phyloP scores from a whole-genome alignment of 108 stramenopile species.

The Ochromonas danica region DNA sequence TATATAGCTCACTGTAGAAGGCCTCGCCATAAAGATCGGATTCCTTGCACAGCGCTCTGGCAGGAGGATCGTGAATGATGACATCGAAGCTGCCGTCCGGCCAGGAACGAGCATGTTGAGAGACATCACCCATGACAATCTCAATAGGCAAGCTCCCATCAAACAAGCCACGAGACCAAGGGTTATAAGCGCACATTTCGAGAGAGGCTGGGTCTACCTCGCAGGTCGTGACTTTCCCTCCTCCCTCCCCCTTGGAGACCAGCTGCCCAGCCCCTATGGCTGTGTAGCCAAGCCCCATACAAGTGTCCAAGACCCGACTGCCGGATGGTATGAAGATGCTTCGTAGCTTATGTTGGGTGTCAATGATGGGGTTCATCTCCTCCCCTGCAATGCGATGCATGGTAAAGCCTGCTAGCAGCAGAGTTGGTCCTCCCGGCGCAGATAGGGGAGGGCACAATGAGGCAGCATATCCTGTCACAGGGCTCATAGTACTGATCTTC shows the following conservation, averaged over 20 bases:
- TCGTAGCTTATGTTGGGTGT: constrained; percentile 42
- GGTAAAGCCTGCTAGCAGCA: constrained; percentile 47
- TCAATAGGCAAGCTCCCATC: constrained; percentile 25
- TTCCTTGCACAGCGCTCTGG: constrained; percentile 47
- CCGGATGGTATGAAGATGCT: background rate
- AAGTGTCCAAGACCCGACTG: constrained; percentile 37
- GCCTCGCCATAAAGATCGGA: constrained; percentile 44
- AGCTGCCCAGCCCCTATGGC: constrained; percentile 45
- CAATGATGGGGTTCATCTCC: constrained; percentile 43
- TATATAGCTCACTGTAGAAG: constrained; percentile 42
- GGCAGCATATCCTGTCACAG: constrained; percentile 42
- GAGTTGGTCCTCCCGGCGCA: constrained; percentile 41
- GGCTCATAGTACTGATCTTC: constrained; percentile 44
- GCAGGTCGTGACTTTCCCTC: constrained; percentile 44
- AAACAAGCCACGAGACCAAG: constrained; percentile 41
- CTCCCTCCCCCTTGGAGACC: background rate
- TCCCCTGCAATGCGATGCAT: constrained; percentile 50
- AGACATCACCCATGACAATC: constrained; percentile 41
- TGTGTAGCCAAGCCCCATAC: constrained; percentile 46
- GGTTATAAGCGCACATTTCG: constrained; percentile 42
- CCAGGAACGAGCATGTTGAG: constrained; percentile 20
- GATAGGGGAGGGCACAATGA: constrained; percentile 42
- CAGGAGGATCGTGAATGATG: constrained; percentile 49
- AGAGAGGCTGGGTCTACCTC: constrained; percentile 47
- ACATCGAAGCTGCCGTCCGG: background rate